Evolutionary conservation across 805 yeast species (phyloP).

Genomic region (Pichia cabralensis): DNA sequence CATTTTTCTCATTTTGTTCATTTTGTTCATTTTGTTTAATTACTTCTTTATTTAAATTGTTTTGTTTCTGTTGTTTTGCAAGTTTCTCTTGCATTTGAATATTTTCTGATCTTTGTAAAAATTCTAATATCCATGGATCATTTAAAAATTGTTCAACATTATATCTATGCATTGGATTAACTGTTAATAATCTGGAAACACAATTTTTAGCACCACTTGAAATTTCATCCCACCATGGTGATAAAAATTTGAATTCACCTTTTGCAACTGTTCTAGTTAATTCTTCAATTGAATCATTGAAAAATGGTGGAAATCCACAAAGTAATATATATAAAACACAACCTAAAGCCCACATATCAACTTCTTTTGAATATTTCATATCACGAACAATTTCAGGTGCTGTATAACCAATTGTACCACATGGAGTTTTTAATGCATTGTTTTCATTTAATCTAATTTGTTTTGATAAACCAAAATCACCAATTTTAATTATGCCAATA

Average conservation of each 20-base stretch:
- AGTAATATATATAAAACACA: constrained; percentile 88
- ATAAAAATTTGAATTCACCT: constrained; percentile 65
- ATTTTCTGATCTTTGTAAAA: constrained; percentile 19
- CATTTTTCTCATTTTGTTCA: not conserved
- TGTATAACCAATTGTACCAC: constrained; percentile 97
- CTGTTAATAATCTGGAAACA: constrained; percentile 57
- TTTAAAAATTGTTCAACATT: constrained; percentile 60
- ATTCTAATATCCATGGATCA: constrained; percentile 64
- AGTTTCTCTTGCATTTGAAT: constrained; percentile 16
- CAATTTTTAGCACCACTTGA: constrained; percentile 58
- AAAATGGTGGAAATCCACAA: constrained; percentile 98
- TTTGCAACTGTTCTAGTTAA: constrained; percentile 71
- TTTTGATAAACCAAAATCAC: constrained; percentile 93
- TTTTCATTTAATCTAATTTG: constrained; percentile 70
- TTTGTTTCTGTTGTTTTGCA: constrained; percentile 11
- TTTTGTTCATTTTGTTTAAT: not conserved
- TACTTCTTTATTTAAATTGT: no score
- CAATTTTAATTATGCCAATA: constrained; percentile 80
- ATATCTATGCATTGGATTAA: constrained; percentile 58
- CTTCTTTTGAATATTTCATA: constrained; percentile 84
- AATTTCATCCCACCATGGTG: constrained; percentile 89
- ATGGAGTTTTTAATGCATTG: constrained; percentile 74
- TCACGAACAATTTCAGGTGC: constrained; percentile 97
- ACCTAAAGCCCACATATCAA: constrained; percentile 98
- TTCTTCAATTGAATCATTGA: constrained; percentile 68